Evolutionary conservation across 2,329 filamentous ascomycete genomes (phyloP).

Genomic region (Helotiales sp.): DNA sequence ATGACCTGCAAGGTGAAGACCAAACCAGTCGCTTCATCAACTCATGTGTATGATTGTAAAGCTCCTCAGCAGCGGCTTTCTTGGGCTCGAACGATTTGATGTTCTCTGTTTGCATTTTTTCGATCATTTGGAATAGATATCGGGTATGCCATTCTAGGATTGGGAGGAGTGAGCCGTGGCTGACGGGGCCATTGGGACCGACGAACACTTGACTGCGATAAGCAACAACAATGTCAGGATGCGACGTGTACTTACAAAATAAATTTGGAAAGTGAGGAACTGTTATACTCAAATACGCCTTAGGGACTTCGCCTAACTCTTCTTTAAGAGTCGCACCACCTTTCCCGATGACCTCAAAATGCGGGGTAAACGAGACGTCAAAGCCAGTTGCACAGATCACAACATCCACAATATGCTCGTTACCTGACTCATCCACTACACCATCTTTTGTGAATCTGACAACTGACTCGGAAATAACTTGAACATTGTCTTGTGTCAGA

Average conservation of each 20-base stretch:
- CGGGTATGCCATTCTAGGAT: conserved; percentile 37
- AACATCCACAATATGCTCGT: conserved; percentile 35
- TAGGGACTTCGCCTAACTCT: conserved; percentile 23
- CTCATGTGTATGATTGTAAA: conserved; percentile 29
- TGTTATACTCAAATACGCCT: conserved; percentile 28
- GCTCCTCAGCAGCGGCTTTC: conserved; percentile 35
- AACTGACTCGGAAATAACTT: conserved; percentile 27
- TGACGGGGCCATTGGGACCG: conserved; percentile 32
- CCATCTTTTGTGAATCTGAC: conserved; percentile 36
- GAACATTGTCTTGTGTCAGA: conserved; percentile 40
- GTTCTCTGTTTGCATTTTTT: conserved; percentile 37
- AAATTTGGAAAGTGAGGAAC: conserved; percentile 28
- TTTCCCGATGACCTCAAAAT: conserved; percentile 27
- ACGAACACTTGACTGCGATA: conserved; percentile 20
- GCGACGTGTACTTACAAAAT: conserved; percentile 32
- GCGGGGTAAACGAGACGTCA: conserved; percentile 31
- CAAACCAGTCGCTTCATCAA: conserved; percentile 38
- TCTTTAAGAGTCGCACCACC: conserved; percentile 20
- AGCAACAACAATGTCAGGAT: conserved; percentile 32
- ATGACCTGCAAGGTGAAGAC: conserved; percentile 27
- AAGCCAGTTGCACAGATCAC: conserved; percentile 39
- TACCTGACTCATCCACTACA: conserved; percentile 33
- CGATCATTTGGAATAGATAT: conserved; percentile 37
- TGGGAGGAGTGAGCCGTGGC: conserved; percentile 31
- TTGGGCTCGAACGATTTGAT: conserved; percentile 45